A percentile compares a stretch with the other conserved stretches of the same genome.
Evolutionary conservation across 805 yeast species (phyloP).

Genomic region (Wickerhamiella kazuoi): DNA sequence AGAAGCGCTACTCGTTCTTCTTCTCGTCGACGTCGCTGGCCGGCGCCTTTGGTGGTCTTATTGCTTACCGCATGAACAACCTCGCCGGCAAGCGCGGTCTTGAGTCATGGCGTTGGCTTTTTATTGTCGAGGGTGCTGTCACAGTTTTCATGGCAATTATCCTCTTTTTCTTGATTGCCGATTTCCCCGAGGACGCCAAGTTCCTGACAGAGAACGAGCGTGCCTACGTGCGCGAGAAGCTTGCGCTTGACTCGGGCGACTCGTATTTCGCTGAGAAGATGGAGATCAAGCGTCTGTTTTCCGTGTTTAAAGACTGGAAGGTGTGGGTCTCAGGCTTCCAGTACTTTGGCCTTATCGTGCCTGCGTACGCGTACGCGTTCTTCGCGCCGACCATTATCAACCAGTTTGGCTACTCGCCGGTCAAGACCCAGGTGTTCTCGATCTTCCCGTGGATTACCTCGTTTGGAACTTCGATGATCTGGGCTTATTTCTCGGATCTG

Average conservation of each 20-base stretch:
- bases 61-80: slow-evolving; percentile 46
- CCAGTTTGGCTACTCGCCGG: slow-evolving; percentile 46
- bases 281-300: slow-evolving; percentile 28
- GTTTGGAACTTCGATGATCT: slow-evolving; percentile 43
- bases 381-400: slow-evolving; percentile 52
- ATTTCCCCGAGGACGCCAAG: slow-evolving; percentile 54
- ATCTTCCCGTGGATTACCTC: slow-evolving; percentile 76
- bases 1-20: slow-evolving; percentile 49
- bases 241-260: slow-evolving; percentile 32
- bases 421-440: slow-evolving; percentile 60
- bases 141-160: slow-evolving; percentile 22
- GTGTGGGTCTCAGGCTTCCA: slow-evolving; percentile 40
- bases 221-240: slow-evolving; percentile 38
- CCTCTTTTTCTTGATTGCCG: slow-evolving; percentile 36
- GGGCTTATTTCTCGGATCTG: slow-evolving; percentile 49
- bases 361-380: slow-evolving; percentile 62
- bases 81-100: slow-evolving; percentile 29
- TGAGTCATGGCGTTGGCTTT: slow-evolving; percentile 40
- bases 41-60: slow-evolving; percentile 63
- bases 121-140: slow-evolving; percentile 32
- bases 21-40: slow-evolving; percentile 58
- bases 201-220: slow-evolving; percentile 36
- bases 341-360: slow-evolving; percentile 49
- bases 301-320: slow-evolving; percentile 42
- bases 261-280: slow-evolving; percentile 35